A percentile compares a stretch with the other conserved stretches of the same genome.
Conservation (phyloP, 179 eudicot genomes). For the Beta lomatogona region DNA sequence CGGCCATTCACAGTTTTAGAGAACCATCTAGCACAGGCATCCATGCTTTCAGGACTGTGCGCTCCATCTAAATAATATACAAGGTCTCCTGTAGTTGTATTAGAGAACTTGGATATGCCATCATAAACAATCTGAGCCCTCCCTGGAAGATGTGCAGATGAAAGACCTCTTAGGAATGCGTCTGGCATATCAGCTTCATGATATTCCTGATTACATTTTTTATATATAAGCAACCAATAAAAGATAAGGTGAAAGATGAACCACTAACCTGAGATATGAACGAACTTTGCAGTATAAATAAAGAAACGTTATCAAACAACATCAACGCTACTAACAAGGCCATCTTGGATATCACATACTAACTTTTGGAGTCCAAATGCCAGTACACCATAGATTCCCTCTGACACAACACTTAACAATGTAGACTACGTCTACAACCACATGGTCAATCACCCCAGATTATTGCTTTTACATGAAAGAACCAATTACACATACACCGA, state of each 20-base stretch:
- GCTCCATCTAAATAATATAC: conserved; percentile 84
- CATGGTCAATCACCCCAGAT: not conserved
- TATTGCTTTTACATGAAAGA: not conserved
- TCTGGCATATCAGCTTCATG: conserved; percentile 51
- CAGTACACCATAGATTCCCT: not conserved
- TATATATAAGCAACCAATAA: not conserved
- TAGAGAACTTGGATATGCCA: conserved; percentile 28
- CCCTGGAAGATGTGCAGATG: conserved; percentile 75
- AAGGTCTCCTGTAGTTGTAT: conserved; percentile 55
- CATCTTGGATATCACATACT: not conserved
- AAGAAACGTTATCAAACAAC: not conserved
- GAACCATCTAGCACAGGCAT: conserved; percentile 83
- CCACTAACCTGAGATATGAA: not conserved
- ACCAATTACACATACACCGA: conserved; percentile 1
- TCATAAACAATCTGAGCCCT: conserved; percentile 76
- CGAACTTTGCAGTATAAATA: not conserved
- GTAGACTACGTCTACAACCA: not conserved
- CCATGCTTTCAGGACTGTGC: conserved; percentile 91
- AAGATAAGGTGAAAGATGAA: conserved; percentile 7
- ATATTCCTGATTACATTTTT: conserved; percentile 40
- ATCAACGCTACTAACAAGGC: not conserved
- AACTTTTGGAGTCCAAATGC: not conserved
- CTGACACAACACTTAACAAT: not conserved
- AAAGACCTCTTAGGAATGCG: conserved; percentile 75
- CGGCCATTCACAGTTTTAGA: conserved; percentile 51